These are phyloP conservation scores for Penicillium digitatum DNA, from an alignment of 2,329 filamentous ascomycete species.

Conservation along the genomic window DNA sequence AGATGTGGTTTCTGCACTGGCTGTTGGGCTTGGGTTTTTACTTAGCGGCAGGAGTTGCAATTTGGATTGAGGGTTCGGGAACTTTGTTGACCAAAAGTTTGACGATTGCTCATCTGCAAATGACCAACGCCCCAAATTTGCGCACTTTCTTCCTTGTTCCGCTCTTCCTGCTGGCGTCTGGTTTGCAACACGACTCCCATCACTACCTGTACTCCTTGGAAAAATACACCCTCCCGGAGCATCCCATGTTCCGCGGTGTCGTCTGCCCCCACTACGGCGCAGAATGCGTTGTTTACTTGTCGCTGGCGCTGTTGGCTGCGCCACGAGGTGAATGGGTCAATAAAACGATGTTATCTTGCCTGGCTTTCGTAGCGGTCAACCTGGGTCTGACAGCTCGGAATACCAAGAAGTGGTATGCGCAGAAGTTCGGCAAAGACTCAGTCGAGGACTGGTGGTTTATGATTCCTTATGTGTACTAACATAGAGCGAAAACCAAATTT, in stretches of 20 bases:
- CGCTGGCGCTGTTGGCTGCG: conserved; percentile 70
- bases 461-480: conserved; percentile 55
- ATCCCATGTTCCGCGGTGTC: conserved; percentile 66
- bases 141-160: conserved; percentile 56
- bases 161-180: conserved; percentile 66
- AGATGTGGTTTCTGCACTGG: conserved; percentile 86
- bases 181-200: conserved; percentile 72
- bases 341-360: conserved; percentile 64
- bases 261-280: conserved; percentile 89
- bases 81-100: conserved; percentile 34
- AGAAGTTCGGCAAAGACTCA: conserved; percentile 66
- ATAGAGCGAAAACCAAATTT: not conserved
- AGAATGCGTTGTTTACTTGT: conserved; percentile 78
- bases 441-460: conserved; percentile 67
- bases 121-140: conserved; percentile 42
- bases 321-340: conserved; percentile 65
- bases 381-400: conserved; percentile 75
- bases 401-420: conserved; percentile 73
- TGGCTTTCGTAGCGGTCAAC: conserved; percentile 72
- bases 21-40: conserved; percentile 75
- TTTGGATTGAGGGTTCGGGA: conserved; percentile 80
- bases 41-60: conserved; percentile 63
- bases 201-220: conserved; percentile 64
- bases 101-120: conserved; percentile 34
- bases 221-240: conserved; percentile 77